These are phyloP conservation scores for Termitomyces titanicus DNA, from an alignment of 768 basidiomycete genomes.

Conservation along the genomic window DNA sequence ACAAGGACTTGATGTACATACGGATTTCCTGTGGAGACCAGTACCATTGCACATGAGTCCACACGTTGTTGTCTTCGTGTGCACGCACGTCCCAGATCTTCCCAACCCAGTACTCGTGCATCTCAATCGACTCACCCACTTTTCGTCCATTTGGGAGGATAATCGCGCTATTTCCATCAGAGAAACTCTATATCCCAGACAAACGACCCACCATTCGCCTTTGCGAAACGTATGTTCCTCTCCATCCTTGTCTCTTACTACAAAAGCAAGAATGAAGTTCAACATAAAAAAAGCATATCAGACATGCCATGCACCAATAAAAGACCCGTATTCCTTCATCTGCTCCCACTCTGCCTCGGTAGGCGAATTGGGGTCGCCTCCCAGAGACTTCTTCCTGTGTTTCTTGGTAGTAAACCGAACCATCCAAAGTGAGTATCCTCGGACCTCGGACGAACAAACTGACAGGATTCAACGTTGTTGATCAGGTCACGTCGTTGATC, in stretches of 20 bases:
- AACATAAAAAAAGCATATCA: not conserved
- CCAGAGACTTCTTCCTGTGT: not conserved
- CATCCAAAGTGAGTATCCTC: not conserved
- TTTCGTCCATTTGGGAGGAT: slow-evolving; percentile 34
- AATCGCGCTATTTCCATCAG: slow-evolving; percentile 28
- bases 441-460: too few species aligned
- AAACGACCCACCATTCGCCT: slow-evolving; percentile 32
- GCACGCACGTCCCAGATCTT: slow-evolving; percentile 44
- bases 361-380: slow-evolving; percentile 11
- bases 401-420: slow-evolving; percentile 8
- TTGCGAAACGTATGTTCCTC: slow-evolving; percentile 25
- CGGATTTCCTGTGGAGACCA: slow-evolving; percentile 48
- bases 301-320: slow-evolving; percentile 20
- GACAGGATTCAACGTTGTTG: not conserved
- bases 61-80: slow-evolving; percentile 28
- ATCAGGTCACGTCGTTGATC: not conserved
- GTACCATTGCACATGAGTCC: slow-evolving; percentile 52
- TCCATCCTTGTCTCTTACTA: slow-evolving; percentile 29
- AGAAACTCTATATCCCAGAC: not conserved
- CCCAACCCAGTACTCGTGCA: slow-evolving; percentile 49
- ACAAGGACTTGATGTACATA: too few species aligned
- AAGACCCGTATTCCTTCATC: slow-evolving; percentile 18
- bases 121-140: slow-evolving; percentile 22
- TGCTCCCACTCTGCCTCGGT: slow-evolving; percentile 13
- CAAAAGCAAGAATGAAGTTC: not conserved